phyloP scores from a whole-genome alignment of 371 early-diverging fungal species.

The Syncephalastrum monosporum region DNA sequence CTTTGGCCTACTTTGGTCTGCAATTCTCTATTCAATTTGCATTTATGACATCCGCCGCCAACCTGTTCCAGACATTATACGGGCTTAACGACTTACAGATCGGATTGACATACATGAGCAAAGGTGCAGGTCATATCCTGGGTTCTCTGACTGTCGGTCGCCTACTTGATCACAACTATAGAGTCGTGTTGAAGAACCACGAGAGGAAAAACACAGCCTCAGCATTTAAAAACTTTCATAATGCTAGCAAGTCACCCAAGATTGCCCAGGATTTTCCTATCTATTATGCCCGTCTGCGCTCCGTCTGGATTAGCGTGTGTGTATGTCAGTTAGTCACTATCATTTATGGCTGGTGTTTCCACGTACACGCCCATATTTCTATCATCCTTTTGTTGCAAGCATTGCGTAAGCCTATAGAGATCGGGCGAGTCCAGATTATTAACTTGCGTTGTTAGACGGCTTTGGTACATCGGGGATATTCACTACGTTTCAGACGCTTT shows the following conservation, averaged over 20 bases:
- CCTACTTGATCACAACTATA: conserved; percentile 17
- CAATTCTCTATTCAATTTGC: conserved; percentile 27
- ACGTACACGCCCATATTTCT: conserved; percentile 14
- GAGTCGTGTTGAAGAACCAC: conserved; percentile 2
- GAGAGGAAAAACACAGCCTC: background rate
- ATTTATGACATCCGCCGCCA: conserved; percentile 11
- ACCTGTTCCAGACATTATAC: conserved; percentile 11
- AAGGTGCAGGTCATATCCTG: conserved; percentile 13
- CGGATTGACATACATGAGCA: conserved; percentile 18
- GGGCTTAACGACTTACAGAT: conserved; percentile 16
- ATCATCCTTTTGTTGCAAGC: conserved; percentile 13
- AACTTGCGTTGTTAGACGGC: background rate
- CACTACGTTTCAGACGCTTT: conserved; percentile 21
- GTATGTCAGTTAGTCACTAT: conserved; percentile 21
- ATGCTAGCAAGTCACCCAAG: conserved; percentile 6
- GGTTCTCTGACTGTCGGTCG: conserved; percentile 14
- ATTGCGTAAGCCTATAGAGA: conserved; percentile 5
- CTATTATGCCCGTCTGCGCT: conserved; percentile 28
- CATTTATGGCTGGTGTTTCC: conserved; percentile 32
- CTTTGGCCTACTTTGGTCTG: conserved; percentile 24
- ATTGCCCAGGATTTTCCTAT: conserved; percentile 24
- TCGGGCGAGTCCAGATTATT: too few relatives aligned
- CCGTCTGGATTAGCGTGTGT: conserved; percentile 26
- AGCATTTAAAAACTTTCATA: too few relatives aligned
- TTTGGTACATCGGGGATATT: background rate